Evolutionary conservation across 306 rosid genomes (phyloP).

Genomic region (Vicia villosa): DNA sequence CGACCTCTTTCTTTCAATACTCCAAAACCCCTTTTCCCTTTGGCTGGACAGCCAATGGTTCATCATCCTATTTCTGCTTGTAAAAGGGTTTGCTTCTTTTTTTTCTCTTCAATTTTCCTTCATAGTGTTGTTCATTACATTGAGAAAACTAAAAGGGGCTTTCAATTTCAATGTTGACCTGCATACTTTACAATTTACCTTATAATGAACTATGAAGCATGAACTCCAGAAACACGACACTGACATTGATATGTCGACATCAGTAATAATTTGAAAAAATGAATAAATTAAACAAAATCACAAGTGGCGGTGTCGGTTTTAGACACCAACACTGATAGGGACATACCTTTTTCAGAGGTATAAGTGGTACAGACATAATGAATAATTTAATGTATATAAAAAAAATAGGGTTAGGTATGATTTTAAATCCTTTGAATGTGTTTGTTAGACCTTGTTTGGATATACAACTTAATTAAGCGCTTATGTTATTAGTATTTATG

Average conservation of each 20-base stretch:
- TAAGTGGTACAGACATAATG: too few relatives aligned
- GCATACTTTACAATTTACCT: neutral
- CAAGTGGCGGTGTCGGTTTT: too few relatives aligned
- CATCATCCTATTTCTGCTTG: slow-evolving; percentile 95
- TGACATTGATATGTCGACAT: too few relatives aligned
- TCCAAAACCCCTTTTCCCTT: slow-evolving; percentile 96
- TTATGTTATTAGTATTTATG: too few relatives aligned
- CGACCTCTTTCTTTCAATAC: slow-evolving; percentile 96
- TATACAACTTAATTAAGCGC: neutral
- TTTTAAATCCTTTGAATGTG: neutral
- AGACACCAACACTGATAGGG: too few relatives aligned
- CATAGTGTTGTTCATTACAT: neutral
- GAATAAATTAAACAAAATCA: too few relatives aligned
- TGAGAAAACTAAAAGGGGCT: slow-evolving; percentile 11
- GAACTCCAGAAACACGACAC: too few relatives aligned
- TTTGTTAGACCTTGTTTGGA: neutral
- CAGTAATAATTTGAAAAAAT: too few relatives aligned
- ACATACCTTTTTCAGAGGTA: too few relatives aligned
- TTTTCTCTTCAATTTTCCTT: slow-evolving; percentile 1
- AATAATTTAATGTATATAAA: too few relatives aligned
- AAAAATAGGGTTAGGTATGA: neutral
- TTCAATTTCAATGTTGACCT: slow-evolving; percentile 35
- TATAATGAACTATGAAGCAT: too few relatives aligned
- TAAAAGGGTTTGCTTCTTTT: slow-evolving; percentile 65
- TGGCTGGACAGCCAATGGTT: slow-evolving; percentile 98